These are phyloP conservation scores for Spergularia marina DNA, from an alignment of 148 eudicot genomes.

Conservation along the genomic window DNA sequence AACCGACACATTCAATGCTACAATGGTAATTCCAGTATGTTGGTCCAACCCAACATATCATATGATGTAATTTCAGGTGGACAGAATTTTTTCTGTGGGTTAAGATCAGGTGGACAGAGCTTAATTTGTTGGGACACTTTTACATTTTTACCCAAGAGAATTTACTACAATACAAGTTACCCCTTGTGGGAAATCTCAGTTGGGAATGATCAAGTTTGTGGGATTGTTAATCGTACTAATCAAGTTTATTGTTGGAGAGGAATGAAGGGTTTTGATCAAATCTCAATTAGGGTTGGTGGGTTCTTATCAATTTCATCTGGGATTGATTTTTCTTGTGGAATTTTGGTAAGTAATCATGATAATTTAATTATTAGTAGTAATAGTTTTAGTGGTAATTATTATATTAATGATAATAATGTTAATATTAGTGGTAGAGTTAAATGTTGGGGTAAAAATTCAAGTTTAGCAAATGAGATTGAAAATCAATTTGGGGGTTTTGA, in stretches of 20 bases:
- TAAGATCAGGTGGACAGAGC: constrained; percentile 57
- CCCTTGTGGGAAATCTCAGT: constrained; percentile 43
- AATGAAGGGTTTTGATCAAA: constrained; percentile 19
- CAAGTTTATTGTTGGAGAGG: constrained; percentile 37
- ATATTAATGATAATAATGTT: background rate
- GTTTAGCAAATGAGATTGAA: constrained; percentile 35
- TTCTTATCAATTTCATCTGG: constrained; percentile 67
- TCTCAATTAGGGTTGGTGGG: constrained; percentile 9
- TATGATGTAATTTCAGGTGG: constrained; percentile 73
- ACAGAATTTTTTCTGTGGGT: constrained; percentile 57
- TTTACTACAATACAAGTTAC: constrained; percentile 33
- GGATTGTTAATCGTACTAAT: constrained; percentile 34
- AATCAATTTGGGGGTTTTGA: constrained; percentile 32
- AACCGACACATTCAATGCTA: constrained; percentile 55
- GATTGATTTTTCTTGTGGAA: constrained; percentile 69
- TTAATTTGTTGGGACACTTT: constrained; percentile 68
- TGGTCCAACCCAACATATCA: constrained; percentile 44
- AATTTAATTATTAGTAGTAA: background rate
- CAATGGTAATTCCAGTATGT: constrained; percentile 8
- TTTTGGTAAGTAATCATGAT: constrained; percentile 22
- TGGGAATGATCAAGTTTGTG: constrained; percentile 68
- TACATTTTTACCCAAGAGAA: constrained; percentile 49
- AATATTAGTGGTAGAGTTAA: constrained; percentile 24
- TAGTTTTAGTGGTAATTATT: too few relatives aligned
- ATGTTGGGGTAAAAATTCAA: constrained; percentile 68